Base-by-base conservation (phyloP, 805 yeast species). In the Martiniozyma abietophila region DNA sequence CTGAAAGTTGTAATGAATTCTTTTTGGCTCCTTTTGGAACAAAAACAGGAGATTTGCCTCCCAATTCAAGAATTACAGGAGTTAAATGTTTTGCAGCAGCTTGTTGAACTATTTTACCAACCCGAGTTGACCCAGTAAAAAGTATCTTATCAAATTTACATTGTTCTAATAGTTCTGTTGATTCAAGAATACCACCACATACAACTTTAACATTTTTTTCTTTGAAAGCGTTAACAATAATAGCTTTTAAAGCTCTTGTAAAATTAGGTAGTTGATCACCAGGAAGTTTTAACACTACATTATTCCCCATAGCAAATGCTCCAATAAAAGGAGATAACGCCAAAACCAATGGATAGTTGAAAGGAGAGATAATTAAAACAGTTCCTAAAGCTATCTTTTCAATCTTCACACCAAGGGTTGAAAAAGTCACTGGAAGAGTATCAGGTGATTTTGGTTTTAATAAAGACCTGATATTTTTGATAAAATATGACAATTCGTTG, bases 21-120 rank as follows among this genome's bases (percentile, higher is more conserved):
- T 72, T 42, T 62, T 64, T 30, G 61, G 67, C 33, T 9, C 41
- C 32, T 11, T 39, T 28, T 3, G 50, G 39, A 8, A 88, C 61
- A 46, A 86, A 69, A 2, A 73, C 81, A 0, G 97, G 97, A 6
- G 89, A 79, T 56, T 89, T 89, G 5, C 97, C 97, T 35, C 97
- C 96, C 29, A 88, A 64, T 58, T 88, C 97, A 41, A 88, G 65
- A 7, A 81, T 58, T 8, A 70, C 69, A 1, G 96, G 96, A 1
- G 94, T 84, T 45, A 88, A 64, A 15, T 72, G 69, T 57, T 82
- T 75, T n/a, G 89, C 92, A 1, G 96, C 96, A 29, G 81, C 80
- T 39, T 65, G 61, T 18, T 89, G 79, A 22, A 89, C 74, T 34
- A 83, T 72, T 23, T 69, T 72, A 15, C 95, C 97, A 18, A 86